Percentiles rank a stretch among this genome's conserved stretches.
Evolutionary conservation across 768 basidiomycete species (phyloP).

Genomic region (Phylloporus sp.): DNA sequence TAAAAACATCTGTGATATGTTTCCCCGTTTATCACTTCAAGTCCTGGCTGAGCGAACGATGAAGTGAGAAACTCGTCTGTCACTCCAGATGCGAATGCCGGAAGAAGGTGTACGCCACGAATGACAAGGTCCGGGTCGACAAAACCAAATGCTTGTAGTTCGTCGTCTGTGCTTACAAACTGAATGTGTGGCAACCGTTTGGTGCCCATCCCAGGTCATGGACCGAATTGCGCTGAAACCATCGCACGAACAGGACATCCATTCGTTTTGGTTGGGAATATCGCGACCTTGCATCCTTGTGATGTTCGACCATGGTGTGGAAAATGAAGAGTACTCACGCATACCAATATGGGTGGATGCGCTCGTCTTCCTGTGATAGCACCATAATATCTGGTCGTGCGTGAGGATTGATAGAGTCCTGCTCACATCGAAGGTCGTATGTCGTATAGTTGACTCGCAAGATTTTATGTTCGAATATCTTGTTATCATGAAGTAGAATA

Average conservation of each 20-base stretch:
- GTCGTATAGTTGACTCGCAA: constrained; percentile 25
- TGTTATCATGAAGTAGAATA: background rate
- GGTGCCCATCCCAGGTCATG: constrained; percentile 22
- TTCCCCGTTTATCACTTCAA: background rate
- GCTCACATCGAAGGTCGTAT: constrained; percentile 23
- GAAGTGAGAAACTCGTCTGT: constrained; percentile 5
- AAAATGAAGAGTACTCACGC: constrained; percentile 7
- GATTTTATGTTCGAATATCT: constrained; percentile 4
- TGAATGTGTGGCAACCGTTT: constrained; percentile 2
- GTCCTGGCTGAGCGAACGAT: background rate
- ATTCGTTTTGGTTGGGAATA: constrained; percentile 17
- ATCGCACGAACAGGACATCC: constrained; percentile 41
- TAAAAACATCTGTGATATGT: constrained; percentile 15
- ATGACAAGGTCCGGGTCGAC: constrained; percentile 41
- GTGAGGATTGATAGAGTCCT: constrained; percentile 38
- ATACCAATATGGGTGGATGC: constrained; percentile 39
- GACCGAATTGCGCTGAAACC: constrained; percentile 31
- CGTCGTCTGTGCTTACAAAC: background rate
- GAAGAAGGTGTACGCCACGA: constrained; percentile 40
- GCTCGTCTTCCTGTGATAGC: constrained; percentile 19
- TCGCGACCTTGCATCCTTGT: background rate
- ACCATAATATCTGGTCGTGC: constrained; percentile 36
- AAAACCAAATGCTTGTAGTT: constrained; percentile 38
- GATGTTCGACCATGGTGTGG: constrained; percentile 10
- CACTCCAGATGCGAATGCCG: constrained; percentile 30